Base-by-base conservation (phyloP, 306 rosid genomes). In the Dalbergia cultrata region DNA sequence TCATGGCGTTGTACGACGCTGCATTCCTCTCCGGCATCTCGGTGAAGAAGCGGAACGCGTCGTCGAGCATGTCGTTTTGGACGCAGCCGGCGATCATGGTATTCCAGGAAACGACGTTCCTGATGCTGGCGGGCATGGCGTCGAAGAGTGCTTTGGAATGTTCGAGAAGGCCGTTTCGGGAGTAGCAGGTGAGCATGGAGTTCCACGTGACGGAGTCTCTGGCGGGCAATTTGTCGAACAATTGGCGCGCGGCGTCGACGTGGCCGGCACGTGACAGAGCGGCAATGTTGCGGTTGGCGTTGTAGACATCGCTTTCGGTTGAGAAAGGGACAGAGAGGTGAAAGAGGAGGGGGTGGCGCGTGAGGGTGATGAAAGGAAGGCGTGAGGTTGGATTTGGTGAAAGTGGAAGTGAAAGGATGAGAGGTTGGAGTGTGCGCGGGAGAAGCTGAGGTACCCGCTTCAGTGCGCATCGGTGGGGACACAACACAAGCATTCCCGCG, bases 51-150 rank as follows among this genome's bases (percentile, higher is more conserved):
- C 3, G 1, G 17, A 80, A 68, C 17, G 88, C 94, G 3, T 80
- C 87, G 13, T 88, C 83, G 8, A 86, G 72, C 82, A 68, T 72
- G 67, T 76, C 85, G 66, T 90, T 82, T 58, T 82, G 89, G 22
- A 86, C 61, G 52, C 76, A 86, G 12, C 83, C 90, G 4, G 87
- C 77, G 5, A 91, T 72, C 77, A 86, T 85, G 69, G 92, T 80
- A 74, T 88, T 85, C 90, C 89, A 88, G 31, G 97, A 87, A 9
- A 91, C 88, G 34, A 79, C 76, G 66, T 83, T 89, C 49, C 64
- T 77, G 10, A 63, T 17, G 19, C 17, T 0, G 60, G 60, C 3
- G 9, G 89, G 88, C 91, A 89, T 86, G 19, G 50, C 61, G 8
- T 80, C 19, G 74, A 91, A 89, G 63, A 89, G 67, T 3, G 75